Conservation (phyloP, 495 filamentous ascomycete species). For the Neurospora sp. region DNA sequence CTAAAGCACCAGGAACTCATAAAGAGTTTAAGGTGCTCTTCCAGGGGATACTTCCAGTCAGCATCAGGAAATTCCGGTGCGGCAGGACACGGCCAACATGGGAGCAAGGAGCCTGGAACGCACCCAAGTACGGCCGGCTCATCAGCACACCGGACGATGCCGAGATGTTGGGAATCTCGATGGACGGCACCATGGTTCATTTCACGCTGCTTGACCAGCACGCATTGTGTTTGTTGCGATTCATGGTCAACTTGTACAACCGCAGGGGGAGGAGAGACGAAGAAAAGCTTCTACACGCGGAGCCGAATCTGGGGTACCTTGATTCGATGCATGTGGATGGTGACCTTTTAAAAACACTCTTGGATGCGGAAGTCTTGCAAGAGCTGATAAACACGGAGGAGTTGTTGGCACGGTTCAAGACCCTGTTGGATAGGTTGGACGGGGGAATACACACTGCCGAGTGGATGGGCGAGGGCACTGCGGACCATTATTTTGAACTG, state of each 20-base stretch:
- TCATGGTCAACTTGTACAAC: conserved; percentile 50
- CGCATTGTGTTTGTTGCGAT: conserved; percentile 50
- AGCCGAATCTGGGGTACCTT: conserved; percentile 18
- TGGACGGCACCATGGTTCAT: conserved; percentile 55
- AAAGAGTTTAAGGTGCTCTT: conserved; percentile 36
- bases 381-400: conserved; percentile 26
- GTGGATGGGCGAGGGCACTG: neutral
- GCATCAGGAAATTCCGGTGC: conserved; percentile 38
- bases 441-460: conserved; percentile 11
- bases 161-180: conserved; percentile 50
- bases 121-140: conserved; percentile 19
- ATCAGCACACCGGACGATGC: conserved; percentile 21
- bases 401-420: conserved; percentile 16
- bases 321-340: conserved; percentile 56
- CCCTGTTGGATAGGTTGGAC: conserved; percentile 28
- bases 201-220: conserved; percentile 45
- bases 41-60: conserved; percentile 37
- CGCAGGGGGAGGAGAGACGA: conserved; percentile 8
- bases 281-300: neutral
- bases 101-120: conserved; percentile 16
- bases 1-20: conserved; percentile 21
- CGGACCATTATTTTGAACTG: conserved; percentile 21
- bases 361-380: conserved; percentile 39
- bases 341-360: conserved; percentile 46
- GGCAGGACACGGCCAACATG: conserved; percentile 35